These are phyloP conservation scores for Phytophthora quininea DNA, from an alignment of 352 stramenopile genomes.

Conservation along the genomic window DNA sequence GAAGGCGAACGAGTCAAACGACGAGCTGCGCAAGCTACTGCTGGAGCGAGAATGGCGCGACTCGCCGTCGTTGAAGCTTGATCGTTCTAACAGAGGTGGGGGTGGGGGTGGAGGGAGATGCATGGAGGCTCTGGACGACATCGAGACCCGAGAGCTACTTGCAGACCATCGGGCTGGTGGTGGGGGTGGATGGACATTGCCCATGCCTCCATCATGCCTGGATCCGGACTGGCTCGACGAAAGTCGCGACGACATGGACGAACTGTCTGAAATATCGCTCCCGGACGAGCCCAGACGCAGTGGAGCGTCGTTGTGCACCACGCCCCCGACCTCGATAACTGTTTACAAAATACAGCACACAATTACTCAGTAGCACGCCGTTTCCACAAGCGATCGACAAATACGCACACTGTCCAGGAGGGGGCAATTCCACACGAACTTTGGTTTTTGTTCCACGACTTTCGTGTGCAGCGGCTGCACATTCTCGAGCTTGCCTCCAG, in stretches of 20 bases:
- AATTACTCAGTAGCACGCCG: neutral
- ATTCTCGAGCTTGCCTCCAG: slow-evolving; percentile 81
- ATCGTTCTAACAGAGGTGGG: slow-evolving; percentile 35
- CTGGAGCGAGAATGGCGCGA: slow-evolving; percentile 54
- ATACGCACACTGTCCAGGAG: slow-evolving; percentile 78
- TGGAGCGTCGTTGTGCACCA: slow-evolving; percentile 28
- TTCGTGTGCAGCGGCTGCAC: slow-evolving; percentile 71
- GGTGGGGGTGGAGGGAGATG: slow-evolving; percentile 43
- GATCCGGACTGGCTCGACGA: slow-evolving; percentile 53
- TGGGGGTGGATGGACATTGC: slow-evolving; percentile 22
- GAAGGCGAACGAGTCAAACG: slow-evolving; percentile 54
- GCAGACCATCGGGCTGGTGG: slow-evolving; percentile 23
- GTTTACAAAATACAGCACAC: slow-evolving; percentile 11
- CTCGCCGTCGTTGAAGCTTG: slow-evolving; percentile 34
- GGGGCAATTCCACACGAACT: slow-evolving; percentile 73
- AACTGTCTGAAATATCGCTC: slow-evolving; percentile 59
- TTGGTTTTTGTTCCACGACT: slow-evolving; percentile 63
- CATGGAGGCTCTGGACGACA: slow-evolving; percentile 40
- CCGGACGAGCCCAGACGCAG: slow-evolving; percentile 47
- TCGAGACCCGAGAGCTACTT: slow-evolving; percentile 34
- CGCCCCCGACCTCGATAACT: slow-evolving; percentile 62
- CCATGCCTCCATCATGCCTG: slow-evolving; percentile 26
- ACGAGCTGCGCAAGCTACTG: slow-evolving; percentile 59
- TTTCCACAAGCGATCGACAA: neutral
- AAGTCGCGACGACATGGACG: slow-evolving; percentile 56